A percentile compares a stretch with the other conserved stretches of the same genome.
These are phyloP conservation scores for Chamaecrista fasciculata DNA, from an alignment of 306 rosid species.

Conservation along the genomic window DNA sequence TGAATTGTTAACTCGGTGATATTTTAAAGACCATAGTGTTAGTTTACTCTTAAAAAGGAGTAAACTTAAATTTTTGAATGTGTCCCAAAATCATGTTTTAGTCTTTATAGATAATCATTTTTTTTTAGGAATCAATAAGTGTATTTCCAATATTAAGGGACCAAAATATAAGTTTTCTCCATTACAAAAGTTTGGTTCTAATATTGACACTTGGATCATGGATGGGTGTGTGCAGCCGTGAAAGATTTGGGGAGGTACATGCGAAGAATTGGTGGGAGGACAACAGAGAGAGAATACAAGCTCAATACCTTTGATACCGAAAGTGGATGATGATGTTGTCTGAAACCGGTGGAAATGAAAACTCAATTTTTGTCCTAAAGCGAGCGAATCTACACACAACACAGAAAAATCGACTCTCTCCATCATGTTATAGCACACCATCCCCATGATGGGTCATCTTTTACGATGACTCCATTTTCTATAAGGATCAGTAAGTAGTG, in stretches of 20 bases:
- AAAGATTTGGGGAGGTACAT: slow-evolving; percentile 72
- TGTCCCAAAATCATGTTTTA: no score
- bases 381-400: no score
- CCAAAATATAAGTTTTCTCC: no score
- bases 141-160: no score
- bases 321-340: slow-evolving; percentile 34
- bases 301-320: slow-evolving; percentile 72
- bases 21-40: no score
- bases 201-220: neutral
- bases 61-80: no score
- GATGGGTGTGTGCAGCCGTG: slow-evolving; percentile 62
- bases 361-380: no score
- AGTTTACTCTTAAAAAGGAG: no score
- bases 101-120: no score
- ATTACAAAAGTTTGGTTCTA: no score
- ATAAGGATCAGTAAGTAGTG: slow-evolving; percentile 27
- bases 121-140: no score
- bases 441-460: slow-evolving; percentile 20
- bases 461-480: slow-evolving; percentile 37
- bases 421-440: slow-evolving; percentile 25
- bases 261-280: slow-evolving; percentile 97
- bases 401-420: neutral
- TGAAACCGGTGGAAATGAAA: slow-evolving; percentile 31
- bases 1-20: no score
- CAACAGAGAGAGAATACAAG: slow-evolving; percentile 91